Evolutionary conservation across 805 yeast species (phyloP), one percentile per base, ranked within the genome.

Genomic region (Jamesozyma lodderae): DNA sequence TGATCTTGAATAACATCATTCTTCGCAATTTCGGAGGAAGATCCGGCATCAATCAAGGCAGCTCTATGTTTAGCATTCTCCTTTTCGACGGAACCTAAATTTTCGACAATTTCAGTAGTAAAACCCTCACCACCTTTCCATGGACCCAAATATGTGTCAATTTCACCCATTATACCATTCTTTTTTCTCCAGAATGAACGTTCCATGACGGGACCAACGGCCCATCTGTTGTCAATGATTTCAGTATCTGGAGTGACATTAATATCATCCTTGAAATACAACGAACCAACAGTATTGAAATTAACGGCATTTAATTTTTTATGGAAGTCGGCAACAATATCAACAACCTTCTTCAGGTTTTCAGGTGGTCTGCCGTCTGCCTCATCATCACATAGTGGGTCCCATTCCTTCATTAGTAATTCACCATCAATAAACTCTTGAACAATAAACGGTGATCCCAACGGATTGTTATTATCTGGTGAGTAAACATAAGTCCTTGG

Each of bases 161-260:
- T 69, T 30, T 66, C 68, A 26, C 55, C 38, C 14, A 29, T 16
- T 11, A 39, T 3, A 11, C 37, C 33, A 24, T 29, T 34, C 23
- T 79, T 79, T 47, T 77, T 73, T 58, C 81, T 82, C 73, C 87
- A 79, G 57, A 78, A 83, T 11, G 76, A 72, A 47, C 81, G 72
- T 60, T 90, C 96, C 22, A 76, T 77, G 18, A 84, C 73, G n/a
- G 95, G 92, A 6, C 98, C 97, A 48, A 90, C 77, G 55, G 80
- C 72, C 94, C 94, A 88, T 64, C 95, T 75, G 8, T 32, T 36
- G 26, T 45, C 47, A 37, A 41, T 41, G 6, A 31, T 24, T 11
- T 42, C 45, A 16, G 22, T 20, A 6, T 14, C 27, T 15, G 23
- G 19, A 24, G 33, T 20, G 3, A 20, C 4, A 8, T 35, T 29